phyloP scores from a whole-genome alignment of 129 eudicot species.

The Helichrysum umbraculigerum region DNA sequence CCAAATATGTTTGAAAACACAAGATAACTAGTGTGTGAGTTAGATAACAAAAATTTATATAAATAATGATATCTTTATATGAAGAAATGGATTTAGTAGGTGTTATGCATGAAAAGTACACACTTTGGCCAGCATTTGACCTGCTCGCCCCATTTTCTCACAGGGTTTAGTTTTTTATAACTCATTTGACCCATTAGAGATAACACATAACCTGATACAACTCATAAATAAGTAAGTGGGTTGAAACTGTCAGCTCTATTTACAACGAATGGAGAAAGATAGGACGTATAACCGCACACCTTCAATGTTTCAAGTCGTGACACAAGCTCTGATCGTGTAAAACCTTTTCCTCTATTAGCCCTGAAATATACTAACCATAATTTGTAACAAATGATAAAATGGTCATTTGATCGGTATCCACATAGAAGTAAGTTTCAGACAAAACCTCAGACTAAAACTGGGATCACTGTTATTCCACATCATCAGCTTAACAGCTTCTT shows the following conservation, averaged over 20 bases:
- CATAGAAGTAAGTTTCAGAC: background rate
- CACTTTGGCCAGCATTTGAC: background rate
- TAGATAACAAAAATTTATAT: background rate
- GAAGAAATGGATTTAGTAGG: background rate
- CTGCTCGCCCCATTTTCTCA: background rate
- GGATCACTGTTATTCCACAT: conserved; percentile 87
- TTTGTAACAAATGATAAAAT: conserved; percentile 17
- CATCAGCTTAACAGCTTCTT: conserved; percentile 81
- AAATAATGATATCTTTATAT: background rate
- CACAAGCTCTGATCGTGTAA: conserved; percentile 73
- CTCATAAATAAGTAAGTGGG: background rate
- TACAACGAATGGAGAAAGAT: background rate
- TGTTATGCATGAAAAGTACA: background rate
- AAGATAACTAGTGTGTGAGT: background rate
- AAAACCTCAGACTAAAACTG: conserved; percentile 75
- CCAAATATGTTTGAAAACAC: background rate
- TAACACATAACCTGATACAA: background rate
- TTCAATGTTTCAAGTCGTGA: conserved; percentile 54
- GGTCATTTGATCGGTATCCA: background rate
- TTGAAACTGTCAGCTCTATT: background rate
- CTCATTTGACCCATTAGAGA: background rate
- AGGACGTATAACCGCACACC: conserved; percentile 37
- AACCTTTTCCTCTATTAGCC: conserved; percentile 81
- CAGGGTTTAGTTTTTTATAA: background rate
- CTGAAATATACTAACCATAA: conserved; percentile 38